A percentile compares a stretch with the other conserved stretches of the same genome.
phyloP scores from a whole-genome alignment of 345 rosid species.

The Leavenworthia alabamica region DNA sequence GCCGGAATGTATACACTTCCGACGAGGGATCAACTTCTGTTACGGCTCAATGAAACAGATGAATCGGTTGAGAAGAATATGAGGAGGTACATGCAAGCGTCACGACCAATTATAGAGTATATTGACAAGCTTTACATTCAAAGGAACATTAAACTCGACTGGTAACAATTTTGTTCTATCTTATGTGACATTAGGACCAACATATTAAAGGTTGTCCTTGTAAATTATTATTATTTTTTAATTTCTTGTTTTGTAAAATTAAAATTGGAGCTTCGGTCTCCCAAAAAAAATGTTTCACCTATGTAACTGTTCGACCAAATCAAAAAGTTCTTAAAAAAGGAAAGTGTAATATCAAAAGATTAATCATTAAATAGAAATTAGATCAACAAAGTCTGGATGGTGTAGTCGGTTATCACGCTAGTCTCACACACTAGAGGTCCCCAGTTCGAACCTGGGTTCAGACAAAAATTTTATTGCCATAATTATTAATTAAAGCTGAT shows the following conservation, averaged over 20 bases:
- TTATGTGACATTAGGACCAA: neutral
- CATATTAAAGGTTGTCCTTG: neutral
- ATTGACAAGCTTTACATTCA: constrained; percentile 65
- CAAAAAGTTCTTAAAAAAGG: no score
- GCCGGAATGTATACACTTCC: constrained; percentile 97
- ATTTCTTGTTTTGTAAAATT: neutral
- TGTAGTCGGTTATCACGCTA: constrained; percentile 63
- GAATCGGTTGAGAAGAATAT: constrained; percentile 70
- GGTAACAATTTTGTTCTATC: constrained; percentile 35
- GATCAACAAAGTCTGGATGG: constrained; percentile 31
- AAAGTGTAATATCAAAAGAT: no score
- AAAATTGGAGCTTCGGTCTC: neutral
- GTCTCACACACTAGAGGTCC: constrained; percentile 88
- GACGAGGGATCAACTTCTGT: constrained; percentile 61
- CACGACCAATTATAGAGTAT: constrained; percentile 54
- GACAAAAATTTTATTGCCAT: no score
- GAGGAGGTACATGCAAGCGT: constrained; percentile 62
- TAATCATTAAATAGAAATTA: no score
- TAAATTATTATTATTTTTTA: constrained; percentile 8
- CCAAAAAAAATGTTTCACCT: neutral
- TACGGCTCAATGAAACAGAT: constrained; percentile 73
- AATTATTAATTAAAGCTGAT: no score
- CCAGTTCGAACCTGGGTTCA: constrained; percentile 75
- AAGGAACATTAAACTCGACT: constrained; percentile 68
- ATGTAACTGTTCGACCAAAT: no score